Evolutionary conservation across 2,329 filamentous ascomycete genomes (phyloP).

Genomic region (Beauveria sp.): DNA sequence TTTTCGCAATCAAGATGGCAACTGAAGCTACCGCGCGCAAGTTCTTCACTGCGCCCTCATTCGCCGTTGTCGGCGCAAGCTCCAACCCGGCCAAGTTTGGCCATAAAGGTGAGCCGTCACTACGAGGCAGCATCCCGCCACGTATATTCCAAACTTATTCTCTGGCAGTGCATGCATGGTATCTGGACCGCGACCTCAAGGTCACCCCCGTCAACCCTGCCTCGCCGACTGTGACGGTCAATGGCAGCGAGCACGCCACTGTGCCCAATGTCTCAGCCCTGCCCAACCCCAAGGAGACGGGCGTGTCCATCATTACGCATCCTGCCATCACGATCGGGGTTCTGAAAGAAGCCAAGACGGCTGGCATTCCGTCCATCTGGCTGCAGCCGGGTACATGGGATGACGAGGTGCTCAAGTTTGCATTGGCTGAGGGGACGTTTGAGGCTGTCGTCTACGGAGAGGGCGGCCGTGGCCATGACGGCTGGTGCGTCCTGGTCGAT

Average conservation of each 20-base stretch:
- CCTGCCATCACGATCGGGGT: constrained; percentile 68
- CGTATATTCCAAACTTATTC: neutral
- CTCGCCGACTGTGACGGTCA: constrained; percentile 55
- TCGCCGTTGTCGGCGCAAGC: constrained; percentile 86
- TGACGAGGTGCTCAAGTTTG: constrained; percentile 63
- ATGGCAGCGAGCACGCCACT: constrained; percentile 51
- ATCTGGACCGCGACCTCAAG: constrained; percentile 65
- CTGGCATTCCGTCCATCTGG: constrained; percentile 72
- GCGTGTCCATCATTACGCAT: constrained; percentile 80
- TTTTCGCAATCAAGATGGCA: constrained; percentile 32
- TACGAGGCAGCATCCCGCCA: neutral
- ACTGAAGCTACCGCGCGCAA: constrained; percentile 65
- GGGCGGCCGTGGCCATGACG: constrained; percentile 59
- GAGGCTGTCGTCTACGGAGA: constrained; percentile 60
- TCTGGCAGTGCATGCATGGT: constrained; percentile 77
- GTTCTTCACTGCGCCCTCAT: constrained; percentile 74
- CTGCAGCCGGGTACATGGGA: constrained; percentile 88
- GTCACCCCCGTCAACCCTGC: constrained; percentile 80
- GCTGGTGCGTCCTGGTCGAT: constrained; percentile 85
- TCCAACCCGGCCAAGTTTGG: constrained; percentile 81
- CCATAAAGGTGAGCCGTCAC: constrained; percentile 59
- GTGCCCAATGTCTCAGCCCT: constrained; percentile 59
- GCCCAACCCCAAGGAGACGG: constrained; percentile 58
- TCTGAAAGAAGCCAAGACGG: constrained; percentile 66
- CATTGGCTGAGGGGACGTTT: constrained; percentile 53